These are phyloP conservation scores for Trametes cingulata DNA, from an alignment of 768 basidiomycete genomes.

Conservation along the genomic window DNA sequence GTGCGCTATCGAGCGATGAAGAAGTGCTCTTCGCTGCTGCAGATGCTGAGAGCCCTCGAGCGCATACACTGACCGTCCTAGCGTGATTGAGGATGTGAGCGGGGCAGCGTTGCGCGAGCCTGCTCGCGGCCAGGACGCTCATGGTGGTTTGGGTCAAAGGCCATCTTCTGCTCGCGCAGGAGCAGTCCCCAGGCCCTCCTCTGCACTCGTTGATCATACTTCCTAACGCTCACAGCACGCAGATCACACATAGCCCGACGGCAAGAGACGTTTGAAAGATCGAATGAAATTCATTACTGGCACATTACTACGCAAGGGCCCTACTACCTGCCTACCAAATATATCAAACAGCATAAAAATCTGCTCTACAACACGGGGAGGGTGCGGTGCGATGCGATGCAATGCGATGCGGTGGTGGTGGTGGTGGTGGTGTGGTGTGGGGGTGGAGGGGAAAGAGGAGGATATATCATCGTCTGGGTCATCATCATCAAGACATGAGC, in stretches of 20 bases:
- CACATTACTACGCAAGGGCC: conserved; percentile 13
- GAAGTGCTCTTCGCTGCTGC: neutral
- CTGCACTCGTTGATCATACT: no score
- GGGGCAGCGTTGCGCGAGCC: neutral
- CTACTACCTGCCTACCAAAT: conserved; percentile 6
- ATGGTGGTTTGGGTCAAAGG: neutral
- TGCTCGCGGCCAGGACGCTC: neutral
- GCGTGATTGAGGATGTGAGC: no score
- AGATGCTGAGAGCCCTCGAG: neutral
- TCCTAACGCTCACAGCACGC: no score
- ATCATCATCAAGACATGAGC: conserved; percentile 14
- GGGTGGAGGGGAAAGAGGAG: neutral
- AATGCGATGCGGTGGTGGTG: no score
- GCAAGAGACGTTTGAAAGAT: neutral
- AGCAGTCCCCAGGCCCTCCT: no score
- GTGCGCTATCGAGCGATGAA: neutral
- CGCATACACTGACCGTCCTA: no score
- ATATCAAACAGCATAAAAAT: conserved; percentile 8
- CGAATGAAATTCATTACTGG: conserved; percentile 7
- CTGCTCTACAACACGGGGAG: conserved; percentile 18
- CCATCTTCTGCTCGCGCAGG: neutral
- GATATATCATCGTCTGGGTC: conserved; percentile 13
- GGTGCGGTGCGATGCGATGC: no score
- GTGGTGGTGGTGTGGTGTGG: no score
- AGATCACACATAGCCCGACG: neutral